phyloP scores from a whole-genome alignment of 345 rosid species.

The Rhizophora mangle region DNA sequence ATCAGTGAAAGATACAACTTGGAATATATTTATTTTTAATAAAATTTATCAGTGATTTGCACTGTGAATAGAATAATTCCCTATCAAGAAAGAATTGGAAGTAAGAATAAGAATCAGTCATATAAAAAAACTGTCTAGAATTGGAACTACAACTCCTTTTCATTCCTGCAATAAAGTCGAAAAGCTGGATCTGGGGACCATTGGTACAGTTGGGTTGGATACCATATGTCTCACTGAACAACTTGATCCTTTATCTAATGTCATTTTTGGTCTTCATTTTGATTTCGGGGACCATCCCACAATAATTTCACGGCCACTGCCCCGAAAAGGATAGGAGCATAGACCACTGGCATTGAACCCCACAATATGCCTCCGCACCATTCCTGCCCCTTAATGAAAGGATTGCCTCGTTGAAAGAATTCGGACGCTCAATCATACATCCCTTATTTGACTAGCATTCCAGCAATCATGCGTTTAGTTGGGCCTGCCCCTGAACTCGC shows the following conservation, averaged over 20 bases:
- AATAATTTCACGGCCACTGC: conserved; percentile 13
- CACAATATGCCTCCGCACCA: conserved; percentile 12
- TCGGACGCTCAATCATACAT: no score
- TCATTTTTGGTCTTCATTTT: conserved; percentile 27
- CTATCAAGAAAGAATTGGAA: no score
- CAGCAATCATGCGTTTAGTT: background rate
- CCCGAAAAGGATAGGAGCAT: conserved; percentile 29
- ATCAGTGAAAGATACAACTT: no score
- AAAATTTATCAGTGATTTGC: no score
- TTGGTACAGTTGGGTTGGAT: conserved; percentile 24
- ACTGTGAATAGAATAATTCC: no score
- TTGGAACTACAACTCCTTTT: background rate
- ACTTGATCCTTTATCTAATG: conserved; percentile 21
- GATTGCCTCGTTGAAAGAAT: background rate
- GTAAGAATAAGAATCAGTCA: no score
- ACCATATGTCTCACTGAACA: conserved; percentile 23
- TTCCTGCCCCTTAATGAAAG: background rate
- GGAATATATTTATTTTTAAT: no score
- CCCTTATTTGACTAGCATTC: background rate
- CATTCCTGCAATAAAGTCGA: background rate
- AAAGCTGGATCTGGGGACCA: conserved; percentile 30
- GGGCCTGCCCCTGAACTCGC: background rate
- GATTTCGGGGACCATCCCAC: conserved; percentile 40
- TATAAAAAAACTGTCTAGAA: no score
- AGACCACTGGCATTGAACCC: conserved; percentile 19